Evolutionary conservation across 108 stramenopile genomes (phyloP), one percentile per base, ranked within the genome.

Genomic region (Skeletonema costatum): DNA sequence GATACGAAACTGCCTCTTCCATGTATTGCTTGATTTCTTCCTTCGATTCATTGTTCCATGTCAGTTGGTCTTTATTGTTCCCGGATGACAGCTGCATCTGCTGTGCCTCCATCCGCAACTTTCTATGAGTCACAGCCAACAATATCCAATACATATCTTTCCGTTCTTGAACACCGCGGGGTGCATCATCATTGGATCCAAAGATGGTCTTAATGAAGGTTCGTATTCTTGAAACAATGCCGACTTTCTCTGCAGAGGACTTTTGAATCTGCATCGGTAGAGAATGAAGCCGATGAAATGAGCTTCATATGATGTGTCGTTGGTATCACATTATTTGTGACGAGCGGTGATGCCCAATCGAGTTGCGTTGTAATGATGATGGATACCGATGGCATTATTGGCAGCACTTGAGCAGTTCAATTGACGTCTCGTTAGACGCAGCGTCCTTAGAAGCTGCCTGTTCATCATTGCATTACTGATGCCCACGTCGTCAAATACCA

Each of bases 151-250:
- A 90, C 13, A 83, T 44, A 80, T 91, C 90, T 60, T 87, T 80
- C 10, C 89, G 87, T 72, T 93, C 92, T 76, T 91, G 88, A 1
- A 89, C 68, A 16, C 84, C 75, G 35, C 89, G 71, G 12, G 90
- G 89, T 39, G 71, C 80, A 29, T 82, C 79, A 53, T 84, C 83
- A 36, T 73, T 76, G 25, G 53, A 50, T 33, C 75, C 66, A 68
- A 78, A 74, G 67, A 75, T 36, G 66, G 78, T 68, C 5, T 73
- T 67, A 7, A 83, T 44, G 5, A 62, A 60, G 25, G 48, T 56
- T 46, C 60, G 68, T 51, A 76, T 39, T 69, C 60, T 68, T 51
- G 64, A 31, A 36, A 74, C 38, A 7, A 74, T 44, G 39, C 71
- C 46, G 25, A 41, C 36, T 38, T 64, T 38, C 4, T 36, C 33